These are phyloP conservation scores for Spirogloea muscicola DNA, from an alignment of 139 green algal genomes.

Conservation along the genomic window DNA sequence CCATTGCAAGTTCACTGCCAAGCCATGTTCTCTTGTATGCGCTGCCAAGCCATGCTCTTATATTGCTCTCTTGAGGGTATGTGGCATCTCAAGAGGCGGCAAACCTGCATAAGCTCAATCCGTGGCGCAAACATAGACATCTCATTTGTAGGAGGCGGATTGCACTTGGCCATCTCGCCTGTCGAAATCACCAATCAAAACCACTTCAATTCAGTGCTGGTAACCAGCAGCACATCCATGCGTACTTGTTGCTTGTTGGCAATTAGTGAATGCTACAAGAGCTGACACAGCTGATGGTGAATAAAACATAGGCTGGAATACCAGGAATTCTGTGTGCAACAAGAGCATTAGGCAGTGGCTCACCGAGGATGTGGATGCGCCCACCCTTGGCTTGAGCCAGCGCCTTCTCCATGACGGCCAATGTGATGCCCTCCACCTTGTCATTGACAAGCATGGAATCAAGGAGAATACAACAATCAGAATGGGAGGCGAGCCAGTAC, in stretches of 20 bases:
- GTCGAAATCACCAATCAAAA: too few relatives aligned
- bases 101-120: constrained; percentile 7
- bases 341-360: not conserved
- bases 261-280: not conserved
- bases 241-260: not conserved
- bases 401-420: constrained; percentile 82
- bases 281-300: not conserved
- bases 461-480: not conserved
- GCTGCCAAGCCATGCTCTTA: too few relatives aligned
- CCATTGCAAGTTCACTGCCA: too few relatives aligned
- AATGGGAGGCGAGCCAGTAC: not conserved
- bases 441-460: constrained; percentile 38
- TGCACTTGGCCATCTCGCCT: constrained; percentile 38
- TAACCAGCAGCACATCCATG: too few relatives aligned
- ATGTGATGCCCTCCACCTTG: constrained; percentile 63
- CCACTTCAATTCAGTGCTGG: too few relatives aligned
- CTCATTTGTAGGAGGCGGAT: not conserved
- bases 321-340: not conserved
- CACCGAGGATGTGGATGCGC: constrained; percentile 26
- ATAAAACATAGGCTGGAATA: not conserved
- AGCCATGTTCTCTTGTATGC: too few relatives aligned
- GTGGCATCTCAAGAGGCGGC: too few relatives aligned
- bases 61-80: too few relatives aligned
- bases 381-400: constrained; percentile 61
- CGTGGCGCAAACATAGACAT: constrained; percentile 20